Percentiles rank a stretch among this genome's conserved stretches.
phyloP scores from a whole-genome alignment of 768 basidiomycete genomes.

The Suillus tomentosus region DNA sequence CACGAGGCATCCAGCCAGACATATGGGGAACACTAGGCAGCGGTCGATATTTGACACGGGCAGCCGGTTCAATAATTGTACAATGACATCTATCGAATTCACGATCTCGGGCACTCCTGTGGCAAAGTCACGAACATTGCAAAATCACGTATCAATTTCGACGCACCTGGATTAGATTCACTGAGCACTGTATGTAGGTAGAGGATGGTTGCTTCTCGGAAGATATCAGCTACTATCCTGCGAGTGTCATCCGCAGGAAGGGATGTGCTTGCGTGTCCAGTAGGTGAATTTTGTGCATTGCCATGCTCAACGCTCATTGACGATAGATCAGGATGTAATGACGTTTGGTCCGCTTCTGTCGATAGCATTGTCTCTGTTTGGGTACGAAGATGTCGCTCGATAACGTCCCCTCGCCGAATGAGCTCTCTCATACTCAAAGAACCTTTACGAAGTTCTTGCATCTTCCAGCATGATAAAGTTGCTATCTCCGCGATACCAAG shows the following conservation, averaged over 20 bases:
- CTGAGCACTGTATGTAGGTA: slow-evolving; percentile 74
- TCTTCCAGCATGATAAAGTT: slow-evolving; percentile 76
- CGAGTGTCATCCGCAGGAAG: slow-evolving; percentile 45
- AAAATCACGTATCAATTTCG: slow-evolving; percentile 8
- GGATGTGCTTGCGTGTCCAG: slow-evolving; percentile 33
- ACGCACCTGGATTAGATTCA: slow-evolving; percentile 67
- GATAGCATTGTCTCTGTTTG: slow-evolving; percentile 37
- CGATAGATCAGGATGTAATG: slow-evolving; percentile 44
- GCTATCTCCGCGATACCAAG: slow-evolving; percentile 76
- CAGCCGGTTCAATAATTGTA: slow-evolving; percentile 54
- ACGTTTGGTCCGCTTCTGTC: slow-evolving; percentile 35
- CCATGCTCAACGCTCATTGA: slow-evolving; percentile 13
- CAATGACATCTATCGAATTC: slow-evolving; percentile 54
- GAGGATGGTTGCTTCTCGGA: slow-evolving; percentile 63
- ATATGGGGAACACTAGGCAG: slow-evolving; percentile 70
- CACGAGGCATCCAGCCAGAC: slow-evolving; percentile 72
- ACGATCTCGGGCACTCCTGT: slow-evolving; percentile 74
- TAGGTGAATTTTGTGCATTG: slow-evolving; percentile 19
- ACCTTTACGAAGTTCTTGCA: slow-evolving; percentile 59
- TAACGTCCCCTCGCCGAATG: slow-evolving; percentile 67
- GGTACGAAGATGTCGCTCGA: slow-evolving; percentile 66
- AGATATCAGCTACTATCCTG: slow-evolving; percentile 53
- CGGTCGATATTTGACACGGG: slow-evolving; percentile 64
- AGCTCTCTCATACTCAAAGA: slow-evolving; percentile 75
- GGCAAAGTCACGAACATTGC: slow-evolving; percentile 14